Percentiles rank a stretch among this genome's conserved stretches.
These are phyloP conservation scores for Magnolia kwangsiensis DNA, from an alignment of 164 flowering plant genomes.

Conservation along the genomic window DNA sequence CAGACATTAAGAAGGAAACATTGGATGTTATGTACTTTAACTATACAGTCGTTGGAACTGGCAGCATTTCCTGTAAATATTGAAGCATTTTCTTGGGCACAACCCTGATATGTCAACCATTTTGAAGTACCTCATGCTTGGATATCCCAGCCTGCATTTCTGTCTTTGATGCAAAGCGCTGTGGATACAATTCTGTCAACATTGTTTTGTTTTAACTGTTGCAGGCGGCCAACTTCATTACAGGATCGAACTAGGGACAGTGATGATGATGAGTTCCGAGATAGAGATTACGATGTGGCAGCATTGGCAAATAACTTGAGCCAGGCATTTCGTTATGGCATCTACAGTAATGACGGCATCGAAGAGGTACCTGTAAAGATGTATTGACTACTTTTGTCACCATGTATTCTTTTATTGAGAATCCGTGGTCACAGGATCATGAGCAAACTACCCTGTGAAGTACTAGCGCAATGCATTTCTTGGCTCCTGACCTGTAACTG, in stretches of 20 bases:
- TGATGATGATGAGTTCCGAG: constrained; percentile 92
- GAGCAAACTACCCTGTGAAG: not conserved
- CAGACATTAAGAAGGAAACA: not conserved
- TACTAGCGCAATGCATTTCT: not conserved
- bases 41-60: not conserved
- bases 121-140: not conserved
- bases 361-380: constrained; percentile 53
- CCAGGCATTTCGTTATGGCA: constrained; percentile 90
- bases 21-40: not conserved
- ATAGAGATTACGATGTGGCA: constrained; percentile 93
- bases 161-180: not conserved
- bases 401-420: not conserved
- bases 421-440: not conserved
- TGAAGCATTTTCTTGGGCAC: not conserved
- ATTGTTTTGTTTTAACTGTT: constrained; percentile 1
- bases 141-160: not conserved
- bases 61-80: not conserved
- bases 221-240: constrained; percentile 84
- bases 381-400: not conserved
- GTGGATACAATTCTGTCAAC: not conserved
- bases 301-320: constrained; percentile 83
- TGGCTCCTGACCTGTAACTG: not conserved
- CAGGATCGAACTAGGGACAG: constrained; percentile 83
- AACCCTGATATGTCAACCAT: not conserved
- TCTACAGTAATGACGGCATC: constrained; percentile 69